These are phyloP conservation scores for Sonneratia caseolaris DNA, from an alignment of 345 rosid species.

Conservation along the genomic window DNA sequence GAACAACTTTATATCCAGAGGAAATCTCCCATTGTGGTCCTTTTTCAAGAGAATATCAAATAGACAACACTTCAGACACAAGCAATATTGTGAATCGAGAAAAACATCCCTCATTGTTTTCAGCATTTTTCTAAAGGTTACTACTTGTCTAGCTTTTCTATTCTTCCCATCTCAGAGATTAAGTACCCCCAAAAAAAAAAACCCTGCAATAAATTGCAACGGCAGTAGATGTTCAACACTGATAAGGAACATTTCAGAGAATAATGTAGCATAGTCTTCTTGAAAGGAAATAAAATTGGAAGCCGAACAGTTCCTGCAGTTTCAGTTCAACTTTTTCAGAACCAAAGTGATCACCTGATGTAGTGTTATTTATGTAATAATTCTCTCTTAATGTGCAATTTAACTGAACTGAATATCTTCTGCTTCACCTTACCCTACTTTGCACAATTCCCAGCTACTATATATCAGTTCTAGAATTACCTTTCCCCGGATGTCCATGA, in stretches of 20 bases:
- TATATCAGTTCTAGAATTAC: neutral
- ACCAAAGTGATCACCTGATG: neutral
- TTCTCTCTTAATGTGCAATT: neutral
- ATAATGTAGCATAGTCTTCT: too few species aligned
- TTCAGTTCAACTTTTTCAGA: neutral
- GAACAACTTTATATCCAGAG: constrained; percentile 48
- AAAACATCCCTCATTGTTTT: neutral
- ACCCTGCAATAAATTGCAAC: neutral
- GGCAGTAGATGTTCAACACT: neutral
- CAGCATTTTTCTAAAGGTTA: too few species aligned
- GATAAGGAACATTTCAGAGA: neutral
- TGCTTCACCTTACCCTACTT: neutral
- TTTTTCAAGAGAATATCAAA: neutral
- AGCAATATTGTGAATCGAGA: neutral
- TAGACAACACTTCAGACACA: neutral
- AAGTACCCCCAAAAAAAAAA: too few species aligned
- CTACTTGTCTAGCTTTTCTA: neutral
- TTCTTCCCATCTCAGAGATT: too few species aligned
- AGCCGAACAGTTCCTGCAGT: too few species aligned
- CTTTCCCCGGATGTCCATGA: constrained; percentile 46
- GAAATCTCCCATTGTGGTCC: constrained; percentile 37
- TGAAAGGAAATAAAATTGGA: too few species aligned
- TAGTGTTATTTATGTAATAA: neutral
- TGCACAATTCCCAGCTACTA: neutral
- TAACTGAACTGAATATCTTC: neutral